A percentile compares a stretch with the other conserved stretches of the same genome.
Evolutionary conservation across 805 yeast species (phyloP).

Genomic region (Ogataea trehalophila): DNA sequence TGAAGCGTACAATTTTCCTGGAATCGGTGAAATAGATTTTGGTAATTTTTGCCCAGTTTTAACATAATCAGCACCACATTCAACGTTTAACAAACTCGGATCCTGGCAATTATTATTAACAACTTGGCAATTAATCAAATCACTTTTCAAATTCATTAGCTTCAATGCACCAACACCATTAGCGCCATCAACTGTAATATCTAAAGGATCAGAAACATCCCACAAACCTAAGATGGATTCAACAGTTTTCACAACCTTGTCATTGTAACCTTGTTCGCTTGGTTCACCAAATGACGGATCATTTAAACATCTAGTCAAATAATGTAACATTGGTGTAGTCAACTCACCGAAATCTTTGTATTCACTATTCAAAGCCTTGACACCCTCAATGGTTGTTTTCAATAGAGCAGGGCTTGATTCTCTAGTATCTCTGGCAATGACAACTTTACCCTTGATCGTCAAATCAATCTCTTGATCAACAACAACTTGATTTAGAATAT

Average conservation of each 20-base stretch:
- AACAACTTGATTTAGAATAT: slow-evolving; percentile 38
- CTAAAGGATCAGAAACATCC: slow-evolving; percentile 14
- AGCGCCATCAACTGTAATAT: slow-evolving; percentile 79
- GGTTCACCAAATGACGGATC: slow-evolving; percentile 58
- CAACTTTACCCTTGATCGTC: slow-evolving; percentile 37
- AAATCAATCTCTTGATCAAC: slow-evolving; percentile 43
- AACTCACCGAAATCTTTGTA: slow-evolving; percentile 61
- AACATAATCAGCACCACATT: slow-evolving; percentile 95
- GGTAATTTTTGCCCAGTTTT: slow-evolving; percentile 86
- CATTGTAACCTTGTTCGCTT: slow-evolving; percentile 64
- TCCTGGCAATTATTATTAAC: slow-evolving; percentile 51
- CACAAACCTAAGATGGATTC: slow-evolving; percentile 35
- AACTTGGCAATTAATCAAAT: slow-evolving; percentile 36
- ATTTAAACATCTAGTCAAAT: slow-evolving; percentile 69
- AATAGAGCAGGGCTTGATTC: slow-evolving; percentile 71
- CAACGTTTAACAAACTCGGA: slow-evolving; percentile 60
- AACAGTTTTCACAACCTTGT: slow-evolving; percentile 54
- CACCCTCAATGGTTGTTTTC: slow-evolving; percentile 56
- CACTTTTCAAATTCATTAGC: slow-evolving; percentile 38
- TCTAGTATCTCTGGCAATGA: slow-evolving; percentile 85
- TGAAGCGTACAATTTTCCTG: slow-evolving; percentile 61
- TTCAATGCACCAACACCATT: slow-evolving; percentile 96
- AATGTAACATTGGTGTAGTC: slow-evolving; percentile 95
- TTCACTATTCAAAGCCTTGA: slow-evolving; percentile 45
- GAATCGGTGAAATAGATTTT: slow-evolving; percentile 42